Evolutionary conservation across 306 rosid species (phyloP).

Genomic region (Cicer judaicum): DNA sequence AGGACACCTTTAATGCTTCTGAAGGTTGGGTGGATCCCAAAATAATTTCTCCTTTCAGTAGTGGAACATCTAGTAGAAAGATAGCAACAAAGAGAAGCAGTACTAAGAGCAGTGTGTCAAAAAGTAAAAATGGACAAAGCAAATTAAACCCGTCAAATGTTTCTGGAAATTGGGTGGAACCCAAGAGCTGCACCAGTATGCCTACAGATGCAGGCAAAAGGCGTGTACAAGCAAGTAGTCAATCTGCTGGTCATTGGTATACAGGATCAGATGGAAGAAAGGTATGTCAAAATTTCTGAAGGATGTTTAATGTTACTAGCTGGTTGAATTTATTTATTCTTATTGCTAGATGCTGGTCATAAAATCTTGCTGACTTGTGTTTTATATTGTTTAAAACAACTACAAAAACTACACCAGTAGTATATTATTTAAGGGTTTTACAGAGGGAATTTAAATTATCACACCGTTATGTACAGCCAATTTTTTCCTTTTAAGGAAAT

Average conservation of each 20-base stretch:
- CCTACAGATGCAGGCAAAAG: conserved; percentile 72
- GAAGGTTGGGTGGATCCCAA: conserved; percentile 70
- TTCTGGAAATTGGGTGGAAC: conserved; percentile 76
- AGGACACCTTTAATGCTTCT: conserved; percentile 53
- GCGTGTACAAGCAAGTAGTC: conserved; percentile 67
- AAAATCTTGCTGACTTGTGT: conserved; percentile 4
- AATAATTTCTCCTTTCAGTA: conserved; percentile 36
- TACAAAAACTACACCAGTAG: neutral
- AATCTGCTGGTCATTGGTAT: conserved; percentile 88
- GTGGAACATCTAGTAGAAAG: conserved; percentile 53
- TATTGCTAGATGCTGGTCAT: conserved; percentile 18
- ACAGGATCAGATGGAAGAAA: conserved; percentile 75
- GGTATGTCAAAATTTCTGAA: conserved; percentile 51
- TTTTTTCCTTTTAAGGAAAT: neutral
- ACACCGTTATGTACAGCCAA: neutral
- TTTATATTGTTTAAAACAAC: conserved; percentile 11
- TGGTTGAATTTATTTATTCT: conserved; percentile 21
- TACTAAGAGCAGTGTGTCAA: conserved; percentile 52
- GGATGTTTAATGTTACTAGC: conserved; percentile 19
- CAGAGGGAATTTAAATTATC: conserved; percentile 2
- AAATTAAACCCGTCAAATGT: conserved; percentile 47
- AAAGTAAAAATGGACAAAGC: conserved; percentile 45
- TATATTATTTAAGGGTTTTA: conserved; percentile 9
- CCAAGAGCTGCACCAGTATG: conserved; percentile 53
- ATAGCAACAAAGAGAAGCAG: conserved; percentile 54